These are phyloP conservation scores for Adansonia digitata DNA, from an alignment of 345 rosid species.

Conservation along the genomic window DNA sequence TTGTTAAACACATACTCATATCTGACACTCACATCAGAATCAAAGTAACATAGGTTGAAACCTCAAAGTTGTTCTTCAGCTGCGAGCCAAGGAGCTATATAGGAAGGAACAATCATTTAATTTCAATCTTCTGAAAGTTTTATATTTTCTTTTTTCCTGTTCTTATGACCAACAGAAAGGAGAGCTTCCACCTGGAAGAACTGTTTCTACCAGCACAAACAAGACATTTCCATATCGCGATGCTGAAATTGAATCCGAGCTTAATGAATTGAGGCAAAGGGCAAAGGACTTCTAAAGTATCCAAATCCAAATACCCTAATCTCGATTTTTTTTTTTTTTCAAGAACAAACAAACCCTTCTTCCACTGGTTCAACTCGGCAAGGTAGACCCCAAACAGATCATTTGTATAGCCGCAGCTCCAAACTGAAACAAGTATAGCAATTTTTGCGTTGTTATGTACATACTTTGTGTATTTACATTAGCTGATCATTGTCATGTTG, in stretches of 20 bases:
- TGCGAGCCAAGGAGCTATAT: neutral
- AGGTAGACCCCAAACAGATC: constrained; percentile 11
- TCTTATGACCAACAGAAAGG: constrained; percentile 41
- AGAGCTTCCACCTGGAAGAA: constrained; percentile 68
- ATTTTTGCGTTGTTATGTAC: neutral
- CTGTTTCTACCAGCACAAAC: constrained; percentile 23
- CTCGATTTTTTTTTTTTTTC: neutral
- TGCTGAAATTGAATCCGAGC: constrained; percentile 57
- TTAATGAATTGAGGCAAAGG: constrained; percentile 54
- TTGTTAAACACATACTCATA: no score
- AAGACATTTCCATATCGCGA: constrained; percentile 34
- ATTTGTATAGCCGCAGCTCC: constrained; percentile 12
- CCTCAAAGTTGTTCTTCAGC: neutral
- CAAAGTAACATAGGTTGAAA: no score
- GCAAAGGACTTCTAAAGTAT: constrained; percentile 33
- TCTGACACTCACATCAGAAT: no score
- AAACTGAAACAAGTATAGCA: neutral
- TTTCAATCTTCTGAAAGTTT: neutral
- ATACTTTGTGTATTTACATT: neutral
- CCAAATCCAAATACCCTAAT: neutral
- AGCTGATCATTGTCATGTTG: neutral
- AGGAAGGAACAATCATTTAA: neutral
- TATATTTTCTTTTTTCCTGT: neutral
- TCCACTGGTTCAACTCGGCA: neutral
- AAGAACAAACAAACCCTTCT: neutral